These are phyloP conservation scores for Leptoxyphium fumago DNA, from an alignment of 2,329 filamentous ascomycete genomes.

Conservation along the genomic window DNA sequence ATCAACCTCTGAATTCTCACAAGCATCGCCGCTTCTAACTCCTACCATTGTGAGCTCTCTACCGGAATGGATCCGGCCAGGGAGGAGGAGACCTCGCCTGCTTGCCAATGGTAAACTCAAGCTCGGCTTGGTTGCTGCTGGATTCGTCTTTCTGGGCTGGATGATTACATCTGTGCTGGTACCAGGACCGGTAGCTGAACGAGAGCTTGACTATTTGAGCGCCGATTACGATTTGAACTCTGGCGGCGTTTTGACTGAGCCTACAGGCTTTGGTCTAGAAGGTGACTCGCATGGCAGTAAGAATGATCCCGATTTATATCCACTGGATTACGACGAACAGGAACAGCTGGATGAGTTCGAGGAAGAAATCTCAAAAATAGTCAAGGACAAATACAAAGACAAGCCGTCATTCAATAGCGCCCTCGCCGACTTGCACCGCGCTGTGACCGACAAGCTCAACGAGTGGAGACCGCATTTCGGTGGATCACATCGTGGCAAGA, in stretches of 20 bases:
- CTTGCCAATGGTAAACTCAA: slow-evolving; percentile 12
- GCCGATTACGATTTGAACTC: slow-evolving; percentile 7
- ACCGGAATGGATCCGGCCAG: background rate
- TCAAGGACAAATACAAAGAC: slow-evolving; percentile 4
- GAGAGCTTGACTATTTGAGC: background rate
- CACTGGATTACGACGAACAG: background rate
- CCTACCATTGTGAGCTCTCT: background rate
- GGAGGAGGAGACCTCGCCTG: slow-evolving; percentile 1
- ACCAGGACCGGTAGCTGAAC: slow-evolving; percentile 7
- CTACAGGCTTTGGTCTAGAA: slow-evolving; percentile 9
- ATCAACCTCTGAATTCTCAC: background rate
- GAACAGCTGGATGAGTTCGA: background rate
- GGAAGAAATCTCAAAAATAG: slow-evolving; percentile 5
- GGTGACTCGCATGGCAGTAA: background rate
- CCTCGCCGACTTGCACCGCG: slow-evolving; percentile 18
- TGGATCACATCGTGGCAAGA: background rate
- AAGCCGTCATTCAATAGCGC: slow-evolving; percentile 18
- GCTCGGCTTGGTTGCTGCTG: slow-evolving; percentile 10
- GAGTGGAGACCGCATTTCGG: slow-evolving; percentile 15
- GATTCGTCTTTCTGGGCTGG: slow-evolving; percentile 18
- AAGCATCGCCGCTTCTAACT: background rate
- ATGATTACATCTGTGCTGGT: slow-evolving; percentile 15
- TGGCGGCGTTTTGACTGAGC: slow-evolving; percentile 11
- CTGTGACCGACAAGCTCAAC: slow-evolving; percentile 18
- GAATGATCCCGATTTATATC: background rate